Conservation (phyloP, 2,329 filamentous ascomycete genomes). For the Neonectria hederae region DNA sequence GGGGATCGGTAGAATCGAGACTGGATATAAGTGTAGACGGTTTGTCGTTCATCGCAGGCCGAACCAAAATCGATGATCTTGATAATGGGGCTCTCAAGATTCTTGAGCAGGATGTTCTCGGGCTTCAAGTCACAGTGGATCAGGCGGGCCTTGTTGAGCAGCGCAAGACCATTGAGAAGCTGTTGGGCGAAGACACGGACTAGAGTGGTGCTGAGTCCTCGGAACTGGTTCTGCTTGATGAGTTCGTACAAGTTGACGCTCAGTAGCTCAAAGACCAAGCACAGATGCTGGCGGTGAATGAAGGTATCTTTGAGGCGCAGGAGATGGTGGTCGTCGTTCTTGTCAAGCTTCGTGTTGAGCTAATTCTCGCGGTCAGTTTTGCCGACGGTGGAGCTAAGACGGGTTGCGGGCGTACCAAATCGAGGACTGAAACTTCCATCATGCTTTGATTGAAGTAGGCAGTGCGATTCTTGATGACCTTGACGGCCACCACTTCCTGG, state of each 20-base stretch:
- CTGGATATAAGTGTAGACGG: slow-evolving; percentile 99
- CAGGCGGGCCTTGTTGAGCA: slow-evolving; percentile 94
- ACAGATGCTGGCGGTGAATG: slow-evolving; percentile 96
- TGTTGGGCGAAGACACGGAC: slow-evolving; percentile 98
- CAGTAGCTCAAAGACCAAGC: slow-evolving; percentile 93
- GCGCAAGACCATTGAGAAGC: slow-evolving; percentile 87
- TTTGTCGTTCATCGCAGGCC: slow-evolving; percentile 96
- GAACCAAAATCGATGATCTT: slow-evolving; percentile 99
- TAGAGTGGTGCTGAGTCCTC: slow-evolving; percentile 93
- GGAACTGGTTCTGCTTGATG: slow-evolving; percentile 99
- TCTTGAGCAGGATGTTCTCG: slow-evolving; percentile 97
- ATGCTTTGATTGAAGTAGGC: slow-evolving; percentile 99
- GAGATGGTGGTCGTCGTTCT: slow-evolving; percentile 98
- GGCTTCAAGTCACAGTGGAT: slow-evolving; percentile 99
- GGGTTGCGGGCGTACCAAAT: slow-evolving; percentile 71
- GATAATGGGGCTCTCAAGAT: slow-evolving; percentile 98
- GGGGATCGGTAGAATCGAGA: slow-evolving; percentile 98
- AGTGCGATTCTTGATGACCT: slow-evolving; percentile 98
- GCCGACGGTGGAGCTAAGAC: background rate
- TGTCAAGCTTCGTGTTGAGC: slow-evolving; percentile 98
- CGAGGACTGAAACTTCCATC: slow-evolving; percentile 99
- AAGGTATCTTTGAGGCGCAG: slow-evolving; percentile 96
- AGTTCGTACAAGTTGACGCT: slow-evolving; percentile 98
- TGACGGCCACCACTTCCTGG: slow-evolving; percentile 97
- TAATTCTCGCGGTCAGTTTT: slow-evolving; percentile 50